A percentile compares a stretch with the other conserved stretches of the same genome.
Evolutionary conservation across 2,329 filamentous ascomycete species (phyloP).

Genomic region (Trichoderma atrobrunneum): DNA sequence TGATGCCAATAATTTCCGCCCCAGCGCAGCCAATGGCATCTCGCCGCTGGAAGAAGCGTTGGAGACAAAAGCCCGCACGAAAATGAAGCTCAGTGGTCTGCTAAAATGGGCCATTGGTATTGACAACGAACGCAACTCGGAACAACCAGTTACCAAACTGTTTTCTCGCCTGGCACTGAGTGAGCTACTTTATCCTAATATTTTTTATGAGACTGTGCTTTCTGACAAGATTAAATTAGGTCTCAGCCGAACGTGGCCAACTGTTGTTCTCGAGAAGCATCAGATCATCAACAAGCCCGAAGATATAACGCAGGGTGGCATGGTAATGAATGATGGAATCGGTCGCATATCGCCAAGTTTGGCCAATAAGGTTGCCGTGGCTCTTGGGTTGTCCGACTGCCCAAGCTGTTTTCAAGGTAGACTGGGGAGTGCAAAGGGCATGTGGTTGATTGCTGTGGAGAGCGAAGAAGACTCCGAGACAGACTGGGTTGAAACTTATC

Average conservation of each 20-base stretch:
- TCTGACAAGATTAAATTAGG: constrained; percentile 35
- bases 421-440: constrained; percentile 70
- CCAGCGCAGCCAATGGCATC: constrained; percentile 9
- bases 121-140: constrained; percentile 37
- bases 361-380: constrained; percentile 49
- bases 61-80: constrained; percentile 27
- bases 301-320: constrained; percentile 38
- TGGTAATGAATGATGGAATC: constrained; percentile 67
- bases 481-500: constrained; percentile 64
- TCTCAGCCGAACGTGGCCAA: constrained; percentile 50
- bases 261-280: constrained; percentile 42
- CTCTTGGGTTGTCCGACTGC: constrained; percentile 49
- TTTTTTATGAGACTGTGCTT: too few species aligned
- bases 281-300: constrained; percentile 43
- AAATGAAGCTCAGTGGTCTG: constrained; percentile 41
- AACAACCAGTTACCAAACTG: constrained; percentile 52
- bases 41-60: constrained; percentile 28
- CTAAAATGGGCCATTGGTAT: constrained; percentile 53
- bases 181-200: constrained; percentile 28
- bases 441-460: constrained; percentile 64
- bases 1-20: constrained; percentile 44
- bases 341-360: constrained; percentile 61
- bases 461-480: constrained; percentile 40
- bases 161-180: constrained; percentile 58
- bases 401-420: constrained; percentile 68